Base-by-base conservation (phyloP, 192 early-diverging fungal genomes). In the Coemansia sp. region DNA sequence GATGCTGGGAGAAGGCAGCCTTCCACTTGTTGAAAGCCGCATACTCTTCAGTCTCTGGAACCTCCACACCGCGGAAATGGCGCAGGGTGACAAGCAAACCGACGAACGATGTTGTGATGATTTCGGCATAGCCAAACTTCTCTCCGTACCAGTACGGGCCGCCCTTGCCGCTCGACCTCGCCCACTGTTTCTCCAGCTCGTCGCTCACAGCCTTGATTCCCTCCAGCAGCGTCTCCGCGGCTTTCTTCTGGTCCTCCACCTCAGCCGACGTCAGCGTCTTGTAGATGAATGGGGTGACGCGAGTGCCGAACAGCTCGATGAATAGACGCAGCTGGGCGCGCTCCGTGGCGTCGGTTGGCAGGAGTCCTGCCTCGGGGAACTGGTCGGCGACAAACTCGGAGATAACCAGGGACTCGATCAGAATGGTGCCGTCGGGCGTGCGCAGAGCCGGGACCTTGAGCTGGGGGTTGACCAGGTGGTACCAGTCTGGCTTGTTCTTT, bases 361-460 rank as follows among this genome's bases (percentile, higher is more conserved):
- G 66, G 19, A 77, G 79, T 61, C 79, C 77, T 39, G 84, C 57
- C 53, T 87, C 84, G 19, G 88, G 88, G 66, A 83, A 87, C 44
- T 86, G 70, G 50, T 92, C 90, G 13, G 85, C 83, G 0, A 92
- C 61, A 66, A 82, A 88, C 72, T 93, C 90, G 45, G 88, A 70
- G 40, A 91, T 83, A 36, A 93, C 85, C 19, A 89, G 73, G 8
- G 86, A 87, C 62, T 93, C 91, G 61, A 87, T 85, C 45, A 93
- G 78, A 27, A 86, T 77, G 8, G 73, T 68, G n/a, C 84, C 85
- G 29, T 88, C 84, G 42, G 79, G 71, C 4, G 84, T 66, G 11
- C 74, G 77, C 54, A 93, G 65, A 2, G 89, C 82, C 21, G 91
- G 91, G 3, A 93, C 89, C 62, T 91, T 88, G 57, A 83, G 75